Evolutionary conservation across 2,329 filamentous ascomycete species (phyloP).

Genomic region (Lithohypha guttulata): DNA sequence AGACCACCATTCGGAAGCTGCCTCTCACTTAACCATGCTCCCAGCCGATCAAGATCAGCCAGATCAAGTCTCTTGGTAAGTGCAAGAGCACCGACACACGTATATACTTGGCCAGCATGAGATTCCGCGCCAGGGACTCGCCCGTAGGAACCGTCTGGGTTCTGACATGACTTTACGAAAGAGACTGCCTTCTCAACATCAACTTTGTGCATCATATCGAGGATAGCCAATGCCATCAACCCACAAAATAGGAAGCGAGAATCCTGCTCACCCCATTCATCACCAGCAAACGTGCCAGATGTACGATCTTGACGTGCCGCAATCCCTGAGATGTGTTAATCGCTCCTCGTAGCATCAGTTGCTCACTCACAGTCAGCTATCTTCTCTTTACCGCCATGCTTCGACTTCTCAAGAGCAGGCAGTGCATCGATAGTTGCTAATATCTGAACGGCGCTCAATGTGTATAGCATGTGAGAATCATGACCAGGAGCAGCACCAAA

Average conservation of each 20-base stretch:
- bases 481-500: conserved; percentile 91
- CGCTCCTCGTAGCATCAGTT: conserved; percentile 14
- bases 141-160: conserved; percentile 91
- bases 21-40: conserved; percentile 83
- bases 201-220: conserved; percentile 61
- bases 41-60: conserved; percentile 71
- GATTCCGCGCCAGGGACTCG: conserved; percentile 83
- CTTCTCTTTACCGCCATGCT: conserved; percentile 56
- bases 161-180: conserved; percentile 72
- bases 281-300: conserved; percentile 81
- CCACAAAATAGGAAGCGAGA: conserved; percentile 89
- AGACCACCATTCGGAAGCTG: conserved; percentile 79
- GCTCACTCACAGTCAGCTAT: conserved; percentile 64
- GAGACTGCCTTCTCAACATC: conserved; percentile 70
- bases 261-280: conserved; percentile 94
- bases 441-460: conserved; percentile 88
- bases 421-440: conserved; percentile 77
- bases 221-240: conserved; percentile 76
- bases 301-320: conserved; percentile 67
- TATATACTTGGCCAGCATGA: conserved; percentile 91
- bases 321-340: conserved; percentile 47
- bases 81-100: conserved; percentile 75
- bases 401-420: conserved; percentile 69
- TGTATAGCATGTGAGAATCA: conserved; percentile 93
- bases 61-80: conserved; percentile 75